Evolutionary conservation across 768 basidiomycete species (phyloP).

Genomic region (Pleurotus salmoneostramineus): DNA sequence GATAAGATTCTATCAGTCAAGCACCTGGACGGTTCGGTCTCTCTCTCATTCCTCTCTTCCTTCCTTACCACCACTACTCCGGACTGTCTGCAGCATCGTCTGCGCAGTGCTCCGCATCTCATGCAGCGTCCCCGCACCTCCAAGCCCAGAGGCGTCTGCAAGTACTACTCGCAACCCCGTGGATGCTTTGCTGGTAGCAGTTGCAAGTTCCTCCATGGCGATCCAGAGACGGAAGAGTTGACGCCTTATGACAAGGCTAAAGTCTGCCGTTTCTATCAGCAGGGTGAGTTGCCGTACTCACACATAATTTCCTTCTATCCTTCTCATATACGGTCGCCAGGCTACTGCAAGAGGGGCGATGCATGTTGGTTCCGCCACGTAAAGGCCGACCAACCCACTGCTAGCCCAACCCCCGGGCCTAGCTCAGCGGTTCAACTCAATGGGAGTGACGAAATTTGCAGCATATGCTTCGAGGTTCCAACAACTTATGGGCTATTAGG

Average conservation of each 20-base stretch:
- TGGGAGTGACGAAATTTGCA: conserved; percentile 52
- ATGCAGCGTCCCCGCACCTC: conserved; percentile 56
- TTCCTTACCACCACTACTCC: not conserved
- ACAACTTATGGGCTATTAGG: conserved; percentile 64
- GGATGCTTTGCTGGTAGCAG: conserved; percentile 67
- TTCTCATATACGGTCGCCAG: conserved; percentile 26
- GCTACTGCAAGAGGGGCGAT: conserved; percentile 67
- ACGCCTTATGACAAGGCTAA: conserved; percentile 74
- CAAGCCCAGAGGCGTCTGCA: conserved; percentile 68
- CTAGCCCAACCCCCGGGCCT: not conserved
- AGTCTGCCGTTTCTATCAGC: conserved; percentile 60
- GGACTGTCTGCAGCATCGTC: not conserved
- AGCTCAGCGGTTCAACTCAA: conserved; percentile 11
- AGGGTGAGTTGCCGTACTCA: conserved; percentile 34
- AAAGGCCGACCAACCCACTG: conserved; percentile 14
- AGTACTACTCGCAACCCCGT: conserved; percentile 55
- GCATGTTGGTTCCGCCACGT: conserved; percentile 75
- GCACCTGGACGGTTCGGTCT: not conserved
- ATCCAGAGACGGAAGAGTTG: conserved; percentile 34
- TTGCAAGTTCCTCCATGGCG: conserved; percentile 78
- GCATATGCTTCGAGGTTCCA: conserved; percentile 75
- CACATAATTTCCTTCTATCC: not conserved
- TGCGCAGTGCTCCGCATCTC: conserved; percentile 11
- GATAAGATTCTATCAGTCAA: not conserved
- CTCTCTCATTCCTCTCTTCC: no score